A percentile compares a stretch with the other conserved stretches of the same genome.
phyloP scores from a whole-genome alignment of 768 basidiomycete genomes.

The Lactarius akahatsu region DNA sequence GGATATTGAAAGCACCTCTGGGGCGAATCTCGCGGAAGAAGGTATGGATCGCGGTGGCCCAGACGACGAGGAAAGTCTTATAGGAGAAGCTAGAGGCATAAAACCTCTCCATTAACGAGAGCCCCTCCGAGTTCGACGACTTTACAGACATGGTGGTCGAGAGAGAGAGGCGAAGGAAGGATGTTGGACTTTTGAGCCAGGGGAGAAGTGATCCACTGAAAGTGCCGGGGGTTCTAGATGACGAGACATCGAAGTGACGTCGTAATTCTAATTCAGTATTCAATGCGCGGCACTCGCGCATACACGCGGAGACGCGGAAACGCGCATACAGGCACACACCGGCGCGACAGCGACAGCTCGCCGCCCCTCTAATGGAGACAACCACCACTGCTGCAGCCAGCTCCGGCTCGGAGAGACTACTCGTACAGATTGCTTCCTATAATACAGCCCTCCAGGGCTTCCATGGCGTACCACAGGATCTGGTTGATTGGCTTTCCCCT shows the following conservation, averaged over 20 bases:
- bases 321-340: slow-evolving; percentile 3
- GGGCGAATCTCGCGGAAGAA: slow-evolving; percentile 96
- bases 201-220: not conserved
- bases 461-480: slow-evolving; percentile 71
- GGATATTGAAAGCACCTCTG: slow-evolving; percentile 91
- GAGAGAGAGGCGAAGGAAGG: not conserved
- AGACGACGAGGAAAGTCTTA: slow-evolving; percentile 76
- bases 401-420: slow-evolving; percentile 37
- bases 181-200: not conserved
- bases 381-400: slow-evolving; percentile 10
- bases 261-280: not conserved
- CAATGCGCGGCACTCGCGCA: not conserved
- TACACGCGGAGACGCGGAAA: not conserved
- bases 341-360: too few species aligned
- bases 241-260: not conserved
- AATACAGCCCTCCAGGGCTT: slow-evolving; percentile 88
- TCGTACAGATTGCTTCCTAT: slow-evolving; percentile 85
- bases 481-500: slow-evolving; percentile 90
- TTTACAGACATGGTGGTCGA: slow-evolving; percentile 5
- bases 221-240: slow-evolving; percentile 6
- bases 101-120: slow-evolving; percentile 16
- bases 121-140: not conserved
- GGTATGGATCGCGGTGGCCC: slow-evolving; percentile 79
- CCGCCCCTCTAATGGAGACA: not conserved
- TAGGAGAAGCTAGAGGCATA: slow-evolving; percentile 43